Evolutionary conservation across 176 grass and related monocot species (phyloP).

Genomic region (Rhynchospora breviuscula): DNA sequence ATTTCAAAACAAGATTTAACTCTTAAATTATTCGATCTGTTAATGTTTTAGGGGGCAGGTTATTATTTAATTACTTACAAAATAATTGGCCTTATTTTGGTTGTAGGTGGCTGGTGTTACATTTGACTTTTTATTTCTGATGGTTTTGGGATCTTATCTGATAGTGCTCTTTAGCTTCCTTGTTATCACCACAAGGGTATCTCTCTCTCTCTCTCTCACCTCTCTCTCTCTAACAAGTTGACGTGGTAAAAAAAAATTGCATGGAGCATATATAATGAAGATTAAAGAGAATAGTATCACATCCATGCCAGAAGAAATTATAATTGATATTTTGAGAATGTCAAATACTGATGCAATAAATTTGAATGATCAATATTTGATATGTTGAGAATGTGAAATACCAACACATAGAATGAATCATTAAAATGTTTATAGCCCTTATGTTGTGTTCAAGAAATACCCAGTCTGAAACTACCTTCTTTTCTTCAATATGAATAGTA

Average conservation of each 20-base stretch:
- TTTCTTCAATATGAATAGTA: not conserved
- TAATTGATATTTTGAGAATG: not conserved
- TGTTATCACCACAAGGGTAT: slow-evolving; percentile 91
- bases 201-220: slow-evolving; percentile 1
- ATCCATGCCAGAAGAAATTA: not conserved
- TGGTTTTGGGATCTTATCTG: slow-evolving; percentile 76
- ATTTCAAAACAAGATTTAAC: slow-evolving; percentile 22
- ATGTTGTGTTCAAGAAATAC: not conserved
- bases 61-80: not conserved
- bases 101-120: slow-evolving; percentile 90
- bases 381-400: not conserved
- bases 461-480: not conserved
- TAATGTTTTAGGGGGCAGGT: not conserved
- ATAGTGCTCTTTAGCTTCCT: slow-evolving; percentile 96
- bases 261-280: not conserved
- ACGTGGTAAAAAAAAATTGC: not conserved
- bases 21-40: not conserved
- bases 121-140: slow-evolving; percentile 80
- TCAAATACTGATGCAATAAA: not conserved
- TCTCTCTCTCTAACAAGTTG: not conserved
- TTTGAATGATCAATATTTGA: not conserved
- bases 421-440: not conserved
- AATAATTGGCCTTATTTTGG: not conserved
- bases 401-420: not conserved
- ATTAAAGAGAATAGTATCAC: not conserved